Conservation (phyloP, 2,329 filamentous ascomycete genomes). For the Aspergillus eucalypticola region DNA sequence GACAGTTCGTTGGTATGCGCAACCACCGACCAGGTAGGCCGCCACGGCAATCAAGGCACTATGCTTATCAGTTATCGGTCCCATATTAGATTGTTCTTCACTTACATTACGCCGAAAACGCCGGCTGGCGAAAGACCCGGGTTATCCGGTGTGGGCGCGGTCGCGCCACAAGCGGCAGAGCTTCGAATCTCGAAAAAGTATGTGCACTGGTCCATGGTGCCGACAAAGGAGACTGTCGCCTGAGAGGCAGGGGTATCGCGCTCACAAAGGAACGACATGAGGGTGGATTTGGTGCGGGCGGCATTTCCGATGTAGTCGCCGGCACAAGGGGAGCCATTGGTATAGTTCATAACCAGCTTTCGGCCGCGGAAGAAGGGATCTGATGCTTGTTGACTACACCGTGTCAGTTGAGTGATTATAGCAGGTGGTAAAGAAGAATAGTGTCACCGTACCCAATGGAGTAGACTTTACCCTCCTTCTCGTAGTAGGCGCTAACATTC, state of each 20-base stretch:
- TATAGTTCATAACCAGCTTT: slow-evolving; percentile 74
- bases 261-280: slow-evolving; percentile 93
- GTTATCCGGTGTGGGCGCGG: slow-evolving; percentile 53
- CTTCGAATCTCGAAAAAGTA: slow-evolving; percentile 96
- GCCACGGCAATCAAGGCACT: slow-evolving; percentile 69
- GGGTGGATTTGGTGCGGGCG: slow-evolving; percentile 66
- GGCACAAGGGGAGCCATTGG: slow-evolving; percentile 70
- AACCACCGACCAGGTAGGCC: slow-evolving; percentile 87
- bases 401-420: neutral
- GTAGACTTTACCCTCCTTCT: slow-evolving; percentile 44
- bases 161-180: slow-evolving; percentile 76
- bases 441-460: slow-evolving; percentile 45
- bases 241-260: slow-evolving; percentile 69
- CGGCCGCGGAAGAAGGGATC: slow-evolving; percentile 51
- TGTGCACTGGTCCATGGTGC: slow-evolving; percentile 84
- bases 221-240: slow-evolving; percentile 79
- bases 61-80: neutral
- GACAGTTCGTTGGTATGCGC: slow-evolving; percentile 93
- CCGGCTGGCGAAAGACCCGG: slow-evolving; percentile 67
- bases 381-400: slow-evolving; percentile 43
- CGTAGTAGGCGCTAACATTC: slow-evolving; percentile 54
- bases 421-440: neutral
- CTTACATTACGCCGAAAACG: slow-evolving; percentile 84
- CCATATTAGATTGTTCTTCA: slow-evolving; percentile 17
- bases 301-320: slow-evolving; percentile 29